These are phyloP conservation scores for Raddia distichophylla DNA, from an alignment of 176 grass and related monocot genomes.

Conservation along the genomic window DNA sequence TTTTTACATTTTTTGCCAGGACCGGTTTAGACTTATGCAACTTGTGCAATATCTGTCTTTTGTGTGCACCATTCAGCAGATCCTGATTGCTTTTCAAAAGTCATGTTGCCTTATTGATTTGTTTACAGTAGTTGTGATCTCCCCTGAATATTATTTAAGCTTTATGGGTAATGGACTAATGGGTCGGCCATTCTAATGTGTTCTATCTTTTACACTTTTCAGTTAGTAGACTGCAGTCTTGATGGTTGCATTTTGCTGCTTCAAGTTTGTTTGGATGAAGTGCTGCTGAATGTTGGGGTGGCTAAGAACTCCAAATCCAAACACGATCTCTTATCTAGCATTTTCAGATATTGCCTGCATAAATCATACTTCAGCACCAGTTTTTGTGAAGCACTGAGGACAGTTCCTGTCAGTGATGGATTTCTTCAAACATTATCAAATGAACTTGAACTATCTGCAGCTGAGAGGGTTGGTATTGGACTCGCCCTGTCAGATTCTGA, in stretches of 20 bases:
- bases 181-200: constrained; percentile 21
- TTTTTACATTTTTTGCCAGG: background rate
- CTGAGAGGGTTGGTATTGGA: constrained; percentile 74
- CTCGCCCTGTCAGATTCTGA: constrained; percentile 84
- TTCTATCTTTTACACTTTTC: constrained; percentile 33
- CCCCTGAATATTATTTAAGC: background rate
- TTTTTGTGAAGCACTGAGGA: constrained; percentile 78
- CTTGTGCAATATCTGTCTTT: background rate
- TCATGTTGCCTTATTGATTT: background rate
- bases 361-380: constrained; percentile 67
- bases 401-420: constrained; percentile 42
- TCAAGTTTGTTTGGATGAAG: constrained; percentile 75
- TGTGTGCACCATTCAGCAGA: background rate
- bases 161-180: background rate
- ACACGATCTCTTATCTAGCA: constrained; percentile 46
- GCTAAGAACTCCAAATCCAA: constrained; percentile 43
- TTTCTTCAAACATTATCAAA: constrained; percentile 76
- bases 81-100: constrained; percentile 10
- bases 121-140: background rate
- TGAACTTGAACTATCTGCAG: constrained; percentile 60
- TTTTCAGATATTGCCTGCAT: constrained; percentile 76
- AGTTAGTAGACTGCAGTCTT: constrained; percentile 72
- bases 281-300: constrained; percentile 46
- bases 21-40: background rate
- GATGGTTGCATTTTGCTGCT: constrained; percentile 76